Base-by-base conservation (phyloP, 2,329 filamentous ascomycete genomes). In the Penicillium paneum region DNA sequence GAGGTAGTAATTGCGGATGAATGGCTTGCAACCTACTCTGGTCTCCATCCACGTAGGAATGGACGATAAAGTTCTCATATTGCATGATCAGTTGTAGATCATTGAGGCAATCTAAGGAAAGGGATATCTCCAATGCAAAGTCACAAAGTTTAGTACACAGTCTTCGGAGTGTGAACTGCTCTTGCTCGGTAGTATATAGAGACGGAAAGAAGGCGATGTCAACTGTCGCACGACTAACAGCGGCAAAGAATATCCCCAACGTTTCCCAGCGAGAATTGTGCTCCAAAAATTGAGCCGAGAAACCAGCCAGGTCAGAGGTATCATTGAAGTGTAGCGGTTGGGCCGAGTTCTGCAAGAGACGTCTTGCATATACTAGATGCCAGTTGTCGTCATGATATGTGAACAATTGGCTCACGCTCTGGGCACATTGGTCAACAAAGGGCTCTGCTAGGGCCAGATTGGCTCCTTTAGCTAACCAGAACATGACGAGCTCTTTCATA, bases 11-110 rank as follows among this genome's bases (percentile, higher is more conserved):
- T 6, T 31, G 26, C 2, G 19, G 11, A 34, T 45, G 5, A 12
- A 28, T 39, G 10, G 36, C 35, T 24, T 15, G 10, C 7, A 11
- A 57, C 70, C 61, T 61, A 78, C 75, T 77, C 54, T 77, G 74
- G 50, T 78, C 76, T 8, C 76, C 76, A 55, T 76, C 68, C 1
- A 77, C 70, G 32, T 73, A 69, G 0, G 76, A 74, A 52, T 78
- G 74, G 1, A 76, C 61, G n/a, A 78, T 77, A 34, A 75, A 78
- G 26, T 77, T 78, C 50, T 79, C 76, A 44, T 78, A 79, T 51
- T 79, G 77, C 5, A 78, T 56, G 5, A 77, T 56, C 3, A 79
- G 63, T 50, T 79, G 76, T 26, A 79, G 58, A 58, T 79, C 75
- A 50, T 79, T 78, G 29, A 80, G 42, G 36, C 64, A 67, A 32